phyloP scores from a whole-genome alignment of 1,284 basidiomycete genomes.

The Butyriboletus appendiculatus region DNA sequence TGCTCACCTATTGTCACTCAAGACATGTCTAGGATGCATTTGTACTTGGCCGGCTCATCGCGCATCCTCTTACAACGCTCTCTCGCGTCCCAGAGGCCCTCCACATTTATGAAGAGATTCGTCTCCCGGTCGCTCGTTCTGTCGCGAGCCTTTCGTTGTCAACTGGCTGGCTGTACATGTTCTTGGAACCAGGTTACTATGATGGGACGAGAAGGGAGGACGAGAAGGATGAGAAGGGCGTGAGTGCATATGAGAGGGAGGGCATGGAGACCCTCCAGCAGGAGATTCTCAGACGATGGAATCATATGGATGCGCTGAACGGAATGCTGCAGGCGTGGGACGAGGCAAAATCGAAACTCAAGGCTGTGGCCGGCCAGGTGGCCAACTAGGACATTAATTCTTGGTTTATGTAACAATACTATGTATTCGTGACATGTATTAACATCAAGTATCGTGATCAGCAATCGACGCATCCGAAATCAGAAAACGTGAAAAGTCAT shows the following conservation, averaged over 20 bases:
- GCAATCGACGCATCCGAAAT: too few relatives aligned
- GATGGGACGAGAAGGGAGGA: constrained; percentile 16
- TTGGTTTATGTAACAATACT: too few relatives aligned
- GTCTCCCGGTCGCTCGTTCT: constrained; percentile 22
- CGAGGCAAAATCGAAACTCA: too few relatives aligned
- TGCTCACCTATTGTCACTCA: background rate
- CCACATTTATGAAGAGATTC: constrained; percentile 33
- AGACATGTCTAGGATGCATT: constrained; percentile 33
- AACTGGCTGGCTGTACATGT: constrained; percentile 10
- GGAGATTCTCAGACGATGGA: too few relatives aligned
- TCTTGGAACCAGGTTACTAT: constrained; percentile 18
- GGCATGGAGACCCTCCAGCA: too few relatives aligned
- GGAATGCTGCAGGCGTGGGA: too few relatives aligned
- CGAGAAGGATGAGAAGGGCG: constrained; percentile 10
- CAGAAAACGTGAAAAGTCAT: too few relatives aligned
- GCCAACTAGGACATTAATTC: background rate
- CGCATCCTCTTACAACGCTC: constrained; percentile 23
- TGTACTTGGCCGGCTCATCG: constrained; percentile 35
- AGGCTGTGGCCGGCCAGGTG: too few relatives aligned
- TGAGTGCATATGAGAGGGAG: constrained; percentile 12
- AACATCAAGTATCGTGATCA: too few relatives aligned
- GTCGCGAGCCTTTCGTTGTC: constrained; percentile 13
- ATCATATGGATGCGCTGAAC: too few relatives aligned
- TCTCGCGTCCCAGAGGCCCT: constrained; percentile 24
- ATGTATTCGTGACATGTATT: too few relatives aligned